Evolutionary conservation across 2,329 filamentous ascomycete species (phyloP), one percentile per base, ranked within the genome.

Genomic region (Fusarium sp.): DNA sequence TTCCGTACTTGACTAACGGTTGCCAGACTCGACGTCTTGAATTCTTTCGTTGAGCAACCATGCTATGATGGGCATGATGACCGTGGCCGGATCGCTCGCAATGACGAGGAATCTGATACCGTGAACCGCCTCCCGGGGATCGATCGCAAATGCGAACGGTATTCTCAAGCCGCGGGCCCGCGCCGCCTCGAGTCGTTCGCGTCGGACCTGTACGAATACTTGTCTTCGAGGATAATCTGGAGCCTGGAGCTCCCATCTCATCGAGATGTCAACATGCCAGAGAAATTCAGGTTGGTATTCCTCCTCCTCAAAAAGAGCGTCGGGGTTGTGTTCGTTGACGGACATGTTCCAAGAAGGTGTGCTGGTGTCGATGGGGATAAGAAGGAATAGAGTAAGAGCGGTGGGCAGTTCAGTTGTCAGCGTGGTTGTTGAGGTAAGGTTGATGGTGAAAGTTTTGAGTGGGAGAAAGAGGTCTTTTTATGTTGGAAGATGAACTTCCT

Each of bases 131-230:
- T 47, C 22, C 2, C 42, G 14, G 1, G 22, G 42, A 6, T 47
- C 14, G 5, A 47, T 13, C 8, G 20, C 40, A 5, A 42, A 42
- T 6, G 3, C 6, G 5, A 14, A 22, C 2, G 40, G 40, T 2
- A 42, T 13, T 14, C n/a, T 42, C 0, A 42, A n/a, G 3, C 40
- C 40, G 6, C 40, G 11, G 3, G 40, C 40, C 13, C n/a, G 11
- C 1, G 40, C 40, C n/a, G 6, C n/a, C n/a, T 13, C 11, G 1
- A 42, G 11, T 2, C 6, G 13, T 14, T 42, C 40, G 4, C 11
- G 40, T 2, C 40, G 11, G 6, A 11, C n/a, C 3, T 2, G 3
- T 0, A 42, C 40, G 1, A 2, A 42, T 0, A 16, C 42, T 10
- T 45, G 42, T 0, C 20, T 14, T 1, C 20, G 22, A 24, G 42